Conservation (phyloP, 257 asterid genomes). For the Dorcoceras hygrometricum region DNA sequence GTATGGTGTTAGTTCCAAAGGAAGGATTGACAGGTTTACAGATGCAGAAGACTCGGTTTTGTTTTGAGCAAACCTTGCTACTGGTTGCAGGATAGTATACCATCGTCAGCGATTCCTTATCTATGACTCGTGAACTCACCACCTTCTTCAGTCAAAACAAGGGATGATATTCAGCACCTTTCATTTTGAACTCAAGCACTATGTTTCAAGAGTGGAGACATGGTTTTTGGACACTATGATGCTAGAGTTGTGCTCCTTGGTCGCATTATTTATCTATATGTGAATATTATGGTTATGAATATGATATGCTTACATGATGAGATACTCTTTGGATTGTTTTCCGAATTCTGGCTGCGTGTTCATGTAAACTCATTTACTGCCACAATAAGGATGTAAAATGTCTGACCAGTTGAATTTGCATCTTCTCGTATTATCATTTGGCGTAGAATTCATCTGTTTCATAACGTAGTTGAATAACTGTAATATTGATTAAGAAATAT, state of each 20-base stretch:
- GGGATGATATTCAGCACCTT: conserved; percentile 30
- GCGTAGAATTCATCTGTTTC: neutral
- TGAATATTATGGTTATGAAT: conserved; percentile 48
- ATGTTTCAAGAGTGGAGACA: conserved; percentile 22
- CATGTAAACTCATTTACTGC: conserved; percentile 24
- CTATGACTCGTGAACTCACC: conserved; percentile 18
- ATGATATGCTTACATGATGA: conserved; percentile 29
- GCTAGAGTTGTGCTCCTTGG: conserved; percentile 28
- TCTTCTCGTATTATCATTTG: neutral
- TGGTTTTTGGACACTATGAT: conserved; percentile 31
- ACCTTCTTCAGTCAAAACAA: conserved; percentile 13
- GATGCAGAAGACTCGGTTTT: conserved; percentile 29
- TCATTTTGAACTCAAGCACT: conserved; percentile 23
- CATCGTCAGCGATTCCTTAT: conserved; percentile 14
- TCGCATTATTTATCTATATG: conserved; percentile 36
- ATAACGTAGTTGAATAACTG: too few species aligned
- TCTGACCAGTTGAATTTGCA: conserved; percentile 2
- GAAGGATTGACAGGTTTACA: conserved; percentile 21
- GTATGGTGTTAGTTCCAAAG: conserved; percentile 21
- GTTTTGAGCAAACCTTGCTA: conserved; percentile 25
- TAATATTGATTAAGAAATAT: too few species aligned
- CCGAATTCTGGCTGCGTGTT: conserved; percentile 28
- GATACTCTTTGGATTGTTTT: conserved; percentile 24
- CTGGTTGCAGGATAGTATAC: conserved; percentile 11
- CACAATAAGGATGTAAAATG: conserved; percentile 23